Evolutionary conservation across 768 basidiomycete genomes (phyloP).

Genomic region (Dendrothele bispora): DNA sequence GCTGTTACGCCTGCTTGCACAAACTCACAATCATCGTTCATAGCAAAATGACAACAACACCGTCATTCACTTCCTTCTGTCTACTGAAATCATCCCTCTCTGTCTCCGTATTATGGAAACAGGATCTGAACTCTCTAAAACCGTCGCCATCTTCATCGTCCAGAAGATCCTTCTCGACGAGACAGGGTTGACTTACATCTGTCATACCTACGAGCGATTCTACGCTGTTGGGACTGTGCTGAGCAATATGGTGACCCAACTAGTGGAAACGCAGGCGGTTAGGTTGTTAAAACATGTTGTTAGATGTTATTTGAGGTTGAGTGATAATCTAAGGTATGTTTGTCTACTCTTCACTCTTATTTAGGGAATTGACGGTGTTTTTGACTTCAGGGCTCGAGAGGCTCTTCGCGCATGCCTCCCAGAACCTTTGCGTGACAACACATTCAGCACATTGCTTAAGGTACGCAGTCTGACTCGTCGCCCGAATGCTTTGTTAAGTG

Average conservation of each 20-base stretch:
- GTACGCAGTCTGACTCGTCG: no score
- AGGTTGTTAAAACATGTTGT: slow-evolving; percentile 97
- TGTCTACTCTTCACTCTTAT: slow-evolving; percentile 10
- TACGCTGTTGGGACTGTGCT: slow-evolving; percentile 98
- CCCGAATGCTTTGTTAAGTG: no score
- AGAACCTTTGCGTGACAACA: slow-evolving; percentile 91
- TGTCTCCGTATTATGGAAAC: slow-evolving; percentile 99
- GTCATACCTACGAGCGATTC: slow-evolving; percentile 99
- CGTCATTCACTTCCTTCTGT: slow-evolving; percentile 98
- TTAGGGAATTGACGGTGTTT: no score
- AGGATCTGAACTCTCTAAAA: slow-evolving; percentile 96
- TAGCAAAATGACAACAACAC: slow-evolving; percentile 99
- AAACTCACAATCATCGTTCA: not conserved
- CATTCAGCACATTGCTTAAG: slow-evolving; percentile 90
- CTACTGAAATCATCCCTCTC: slow-evolving; percentile 98
- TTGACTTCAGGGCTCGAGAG: slow-evolving; percentile 85
- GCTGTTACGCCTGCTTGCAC: not conserved
- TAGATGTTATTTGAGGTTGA: slow-evolving; percentile 91
- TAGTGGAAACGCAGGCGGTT: slow-evolving; percentile 97
- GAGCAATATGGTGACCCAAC: slow-evolving; percentile 97
- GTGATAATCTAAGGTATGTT: slow-evolving; percentile 91
- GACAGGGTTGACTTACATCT: slow-evolving; percentile 96
- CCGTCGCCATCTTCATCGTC: slow-evolving; percentile 99
- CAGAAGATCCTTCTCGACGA: slow-evolving; percentile 98
- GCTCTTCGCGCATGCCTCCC: slow-evolving; percentile 94